Base-by-base conservation (phyloP, 495 filamentous ascomycete species). In the Evernia prunastri region DNA sequence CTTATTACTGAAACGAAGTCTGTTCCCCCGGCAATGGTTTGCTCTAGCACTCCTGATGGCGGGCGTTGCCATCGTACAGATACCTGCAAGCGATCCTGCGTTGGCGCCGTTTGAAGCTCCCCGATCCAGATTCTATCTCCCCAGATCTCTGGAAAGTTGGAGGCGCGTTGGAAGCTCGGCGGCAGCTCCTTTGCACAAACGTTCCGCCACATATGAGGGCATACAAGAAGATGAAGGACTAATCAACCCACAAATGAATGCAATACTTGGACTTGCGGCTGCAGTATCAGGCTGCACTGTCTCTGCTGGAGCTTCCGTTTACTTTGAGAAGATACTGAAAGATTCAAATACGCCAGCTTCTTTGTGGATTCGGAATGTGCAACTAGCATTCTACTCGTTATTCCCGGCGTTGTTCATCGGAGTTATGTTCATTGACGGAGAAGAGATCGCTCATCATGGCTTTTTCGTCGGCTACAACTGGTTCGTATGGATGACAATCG, bases 201-300 rank as follows among this genome's bases (percentile, higher is more conserved):
- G 94, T n/a, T 96, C 92, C n/a, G 92, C 91, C 8, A 95, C 91
- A 1, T 96, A 97, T 70, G 88, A 96, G 74, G 93, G 94, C 27
- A 96, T 96, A 59, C 80, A 91, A 66, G 87, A 94, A 64, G 93
- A 96, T 70, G 80, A 88, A 45, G 79, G 81, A 51, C 74, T 82
- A 35, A 81, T 80, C 23, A 77, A 82, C 31, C 88, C 87, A 12
- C 75, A 80, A 45, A 84, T 95, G 82, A 91, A 91, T 74, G 81
- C 85, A 58, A 80, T 83, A 1, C 76, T 95, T 60, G 94, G 94
- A n/a, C 70, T 97, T 15, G 73, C 84, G 1, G 86, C 93, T 0
- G 92, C 92, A 4, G 73, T 92, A 60, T 79, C 87, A 8, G 87
- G 91, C 29, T 90, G 89, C 63, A 76, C 84, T 18, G 82, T 92